Conservation (phyloP, 352 stramenopile species). For the Globisporangium rhizosaccharum region DNA sequence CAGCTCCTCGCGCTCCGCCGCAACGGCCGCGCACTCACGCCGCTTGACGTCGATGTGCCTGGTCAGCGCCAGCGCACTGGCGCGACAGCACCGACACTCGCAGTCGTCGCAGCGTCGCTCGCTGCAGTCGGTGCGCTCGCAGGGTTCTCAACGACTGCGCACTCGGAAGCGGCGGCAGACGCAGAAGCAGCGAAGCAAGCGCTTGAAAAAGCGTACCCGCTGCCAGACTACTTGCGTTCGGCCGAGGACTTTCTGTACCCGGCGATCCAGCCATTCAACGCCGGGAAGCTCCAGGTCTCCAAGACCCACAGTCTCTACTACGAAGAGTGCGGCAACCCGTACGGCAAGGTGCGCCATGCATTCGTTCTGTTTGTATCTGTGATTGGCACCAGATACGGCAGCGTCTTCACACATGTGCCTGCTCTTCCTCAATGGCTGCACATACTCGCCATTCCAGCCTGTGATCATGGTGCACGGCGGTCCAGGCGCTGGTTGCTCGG, state of each 20-base stretch:
- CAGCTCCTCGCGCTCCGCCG: conserved; percentile 11
- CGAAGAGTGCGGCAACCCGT: conserved; percentile 84
- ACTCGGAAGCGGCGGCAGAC: conserved; percentile 4
- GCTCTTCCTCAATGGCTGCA: neutral
- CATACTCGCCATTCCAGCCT: conserved; percentile 27
- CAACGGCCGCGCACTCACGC: conserved; percentile 13
- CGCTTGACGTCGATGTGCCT: conserved; percentile 7
- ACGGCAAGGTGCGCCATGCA: conserved; percentile 40
- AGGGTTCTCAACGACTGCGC: conserved; percentile 15
- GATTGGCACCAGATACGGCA: too few species aligned
- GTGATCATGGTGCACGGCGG: conserved; percentile 94
- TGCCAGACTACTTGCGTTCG: conserved; percentile 34
- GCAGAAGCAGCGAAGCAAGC: neutral
- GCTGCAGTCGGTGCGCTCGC: conserved; percentile 5
- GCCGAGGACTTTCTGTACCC: conserved; percentile 79
- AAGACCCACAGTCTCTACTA: conserved; percentile 88
- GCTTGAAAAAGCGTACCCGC: conserved; percentile 12
- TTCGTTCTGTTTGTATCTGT: neutral
- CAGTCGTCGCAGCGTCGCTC: conserved; percentile 2
- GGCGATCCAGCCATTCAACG: conserved; percentile 76
- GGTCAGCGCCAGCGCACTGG: neutral
- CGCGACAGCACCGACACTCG: conserved; percentile 4
- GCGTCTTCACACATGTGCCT: neutral
- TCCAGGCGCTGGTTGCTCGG: conserved; percentile 86
- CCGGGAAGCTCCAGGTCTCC: conserved; percentile 76